Evolutionary conservation across 371 early-diverging fungal species (phyloP).

Genomic region (Apophysomyces trapeziformis): DNA sequence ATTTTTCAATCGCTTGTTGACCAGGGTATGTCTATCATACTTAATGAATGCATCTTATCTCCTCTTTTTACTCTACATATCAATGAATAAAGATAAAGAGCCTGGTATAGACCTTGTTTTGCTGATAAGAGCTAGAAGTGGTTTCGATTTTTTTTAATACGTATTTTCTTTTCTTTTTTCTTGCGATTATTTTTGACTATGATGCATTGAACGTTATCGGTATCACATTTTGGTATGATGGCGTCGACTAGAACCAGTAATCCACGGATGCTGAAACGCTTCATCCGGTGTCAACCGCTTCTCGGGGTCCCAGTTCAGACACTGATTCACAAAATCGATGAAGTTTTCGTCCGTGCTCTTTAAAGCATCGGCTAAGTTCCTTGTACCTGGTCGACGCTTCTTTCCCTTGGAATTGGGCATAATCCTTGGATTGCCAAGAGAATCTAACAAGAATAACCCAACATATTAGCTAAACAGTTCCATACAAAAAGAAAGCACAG

Average conservation of each 20-base stretch:
- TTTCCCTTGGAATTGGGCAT: constrained; percentile 85
- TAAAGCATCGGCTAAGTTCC: constrained; percentile 72
- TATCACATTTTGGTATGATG: constrained; percentile 4
- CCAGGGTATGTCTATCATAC: no score
- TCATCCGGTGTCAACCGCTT: constrained; percentile 82
- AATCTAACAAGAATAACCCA: constrained; percentile 41
- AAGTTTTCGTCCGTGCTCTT: constrained; percentile 73
- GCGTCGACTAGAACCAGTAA: constrained; percentile 25
- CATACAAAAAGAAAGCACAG: neutral
- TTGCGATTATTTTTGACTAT: neutral
- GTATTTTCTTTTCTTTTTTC: neutral
- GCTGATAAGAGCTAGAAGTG: no score
- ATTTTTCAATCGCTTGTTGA: no score
- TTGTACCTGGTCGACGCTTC: constrained; percentile 77
- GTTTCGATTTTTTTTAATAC: neutral
- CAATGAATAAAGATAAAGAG: no score
- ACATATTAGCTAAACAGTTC: no score
- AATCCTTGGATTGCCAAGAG: constrained; percentile 65
- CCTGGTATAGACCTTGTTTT: no score
- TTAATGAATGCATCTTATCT: no score
- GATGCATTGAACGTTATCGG: neutral
- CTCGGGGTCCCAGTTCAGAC: constrained; percentile 89
- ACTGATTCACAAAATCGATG: constrained; percentile 81
- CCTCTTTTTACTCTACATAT: no score
- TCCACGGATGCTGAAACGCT: constrained; percentile 78